phyloP scores from a whole-genome alignment of 768 basidiomycete genomes.

The Kwoniella dendrophila region DNA sequence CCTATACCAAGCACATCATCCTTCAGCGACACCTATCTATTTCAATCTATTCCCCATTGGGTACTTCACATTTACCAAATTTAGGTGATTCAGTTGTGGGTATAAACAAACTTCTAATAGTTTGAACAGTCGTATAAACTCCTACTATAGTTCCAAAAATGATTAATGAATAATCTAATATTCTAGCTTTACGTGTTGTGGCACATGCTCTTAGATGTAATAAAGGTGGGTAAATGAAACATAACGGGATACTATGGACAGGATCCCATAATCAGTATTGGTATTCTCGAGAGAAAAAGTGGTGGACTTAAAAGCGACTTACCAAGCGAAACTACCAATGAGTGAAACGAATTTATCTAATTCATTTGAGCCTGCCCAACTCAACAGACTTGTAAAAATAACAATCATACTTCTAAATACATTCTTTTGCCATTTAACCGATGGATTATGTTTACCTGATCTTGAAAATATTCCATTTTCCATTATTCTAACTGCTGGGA shows the following conservation, averaged over 20 bases:
- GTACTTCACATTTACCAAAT: conserved; percentile 54
- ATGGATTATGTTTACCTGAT: conserved; percentile 75
- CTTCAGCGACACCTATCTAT: no score
- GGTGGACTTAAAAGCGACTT: conserved; percentile 46
- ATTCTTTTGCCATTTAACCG: conserved; percentile 97
- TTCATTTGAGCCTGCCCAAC: conserved; percentile 77
- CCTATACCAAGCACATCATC: no score
- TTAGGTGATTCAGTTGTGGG: conserved; percentile 59
- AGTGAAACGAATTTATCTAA: conserved; percentile 95
- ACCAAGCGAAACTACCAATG: conserved; percentile 94
- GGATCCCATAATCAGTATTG: not conserved
- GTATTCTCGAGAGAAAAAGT: conserved; percentile 11
- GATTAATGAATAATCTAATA: conserved; percentile 71
- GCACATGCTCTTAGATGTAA: conserved; percentile 76
- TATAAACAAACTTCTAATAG: conserved; percentile 70
- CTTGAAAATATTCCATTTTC: conserved; percentile 87
- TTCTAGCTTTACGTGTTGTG: conserved; percentile 67
- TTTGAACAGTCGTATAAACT: conserved; percentile 78
- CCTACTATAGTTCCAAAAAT: conserved; percentile 73
- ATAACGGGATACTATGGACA: conserved; percentile 75
- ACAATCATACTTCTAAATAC: conserved; percentile 58
- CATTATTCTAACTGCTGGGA: conserved; percentile 95
- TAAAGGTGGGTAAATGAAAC: conserved; percentile 92
- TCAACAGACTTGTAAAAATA: conserved; percentile 74
- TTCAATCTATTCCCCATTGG: conserved; percentile 15